These are phyloP conservation scores for Sutorius australiensis DNA, from an alignment of 768 basidiomycete genomes.

Conservation along the genomic window DNA sequence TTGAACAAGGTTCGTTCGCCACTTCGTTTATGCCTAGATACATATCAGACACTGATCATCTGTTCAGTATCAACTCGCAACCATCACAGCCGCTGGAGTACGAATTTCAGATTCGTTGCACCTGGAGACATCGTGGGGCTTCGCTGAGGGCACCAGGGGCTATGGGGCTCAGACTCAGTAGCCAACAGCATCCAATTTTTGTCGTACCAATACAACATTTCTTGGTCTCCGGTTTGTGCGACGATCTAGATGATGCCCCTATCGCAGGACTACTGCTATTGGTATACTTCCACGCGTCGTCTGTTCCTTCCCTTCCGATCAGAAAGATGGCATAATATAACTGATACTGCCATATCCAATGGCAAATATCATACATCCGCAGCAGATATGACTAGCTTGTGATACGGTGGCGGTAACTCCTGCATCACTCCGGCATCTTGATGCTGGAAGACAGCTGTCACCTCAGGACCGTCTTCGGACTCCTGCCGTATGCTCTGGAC, in stretches of 20 bases:
- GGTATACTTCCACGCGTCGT: background rate
- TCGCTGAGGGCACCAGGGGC: slow-evolving; percentile 88
- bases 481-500: background rate
- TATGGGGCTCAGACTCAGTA: slow-evolving; percentile 92
- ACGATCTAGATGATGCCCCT: background rate
- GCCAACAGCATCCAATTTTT: background rate
- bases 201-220: slow-evolving; percentile 9
- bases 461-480: background rate
- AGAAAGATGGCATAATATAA: background rate
- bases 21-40: background rate
- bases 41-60: background rate
- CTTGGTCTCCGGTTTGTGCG: background rate
- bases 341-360: background rate
- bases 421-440: slow-evolving; percentile 15
- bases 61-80: slow-evolving; percentile 90
- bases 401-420: slow-evolving; percentile 29
- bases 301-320: background rate
- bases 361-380: background rate
- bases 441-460: slow-evolving; percentile 13
- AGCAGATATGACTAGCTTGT: slow-evolving; percentile 6
- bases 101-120: slow-evolving; percentile 74
- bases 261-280: background rate
- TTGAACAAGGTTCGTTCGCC: slow-evolving; percentile 75
- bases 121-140: slow-evolving; percentile 81
- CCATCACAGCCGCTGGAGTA: slow-evolving; percentile 72